Evolutionary conservation across 1,284 basidiomycete genomes (phyloP).

Genomic region (Ustilago loliicola): DNA sequence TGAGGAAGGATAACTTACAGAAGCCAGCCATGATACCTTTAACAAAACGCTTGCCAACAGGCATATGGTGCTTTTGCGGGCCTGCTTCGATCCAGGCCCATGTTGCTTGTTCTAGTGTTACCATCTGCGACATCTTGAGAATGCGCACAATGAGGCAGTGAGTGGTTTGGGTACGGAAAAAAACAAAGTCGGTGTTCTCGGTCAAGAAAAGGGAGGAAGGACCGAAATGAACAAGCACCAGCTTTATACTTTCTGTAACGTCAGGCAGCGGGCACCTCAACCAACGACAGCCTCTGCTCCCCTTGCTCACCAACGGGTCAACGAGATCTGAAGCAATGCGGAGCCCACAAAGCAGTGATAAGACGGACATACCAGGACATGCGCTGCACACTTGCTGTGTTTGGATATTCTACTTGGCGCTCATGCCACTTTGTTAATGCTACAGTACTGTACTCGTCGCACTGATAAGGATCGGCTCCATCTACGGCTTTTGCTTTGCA

Average conservation of each 20-base stretch:
- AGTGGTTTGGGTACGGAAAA: not conserved
- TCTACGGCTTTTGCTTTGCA: too few species aligned
- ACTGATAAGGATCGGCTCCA: too few species aligned
- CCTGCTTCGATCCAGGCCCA: slow-evolving; percentile 63
- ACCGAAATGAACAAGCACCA: slow-evolving; percentile 4
- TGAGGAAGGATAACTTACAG: slow-evolving; percentile 21
- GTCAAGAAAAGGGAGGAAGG: slow-evolving; percentile 14
- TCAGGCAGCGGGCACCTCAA: too few species aligned
- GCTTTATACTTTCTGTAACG: not conserved
- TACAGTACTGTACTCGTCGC: too few species aligned
- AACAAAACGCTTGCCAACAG: slow-evolving; percentile 53
- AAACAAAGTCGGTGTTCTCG: not conserved
- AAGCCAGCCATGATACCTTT: slow-evolving; percentile 59
- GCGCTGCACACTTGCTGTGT: too few species aligned
- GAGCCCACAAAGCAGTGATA: not conserved
- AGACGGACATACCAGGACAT: not conserved
- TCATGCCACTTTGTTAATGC: too few species aligned
- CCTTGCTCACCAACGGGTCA: not conserved
- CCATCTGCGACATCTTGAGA: slow-evolving; percentile 56
- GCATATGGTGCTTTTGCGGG: slow-evolving; percentile 48
- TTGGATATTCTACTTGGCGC: too few species aligned
- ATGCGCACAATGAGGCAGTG: not conserved
- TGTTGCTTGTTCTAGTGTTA: slow-evolving; percentile 59
- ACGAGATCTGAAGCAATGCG: not conserved
- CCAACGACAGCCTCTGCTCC: too few species aligned